Evolutionary conservation across 225 moss, liverwort and hornwort species (phyloP).

Genomic region (Pseudoscleropodium purum): DNA sequence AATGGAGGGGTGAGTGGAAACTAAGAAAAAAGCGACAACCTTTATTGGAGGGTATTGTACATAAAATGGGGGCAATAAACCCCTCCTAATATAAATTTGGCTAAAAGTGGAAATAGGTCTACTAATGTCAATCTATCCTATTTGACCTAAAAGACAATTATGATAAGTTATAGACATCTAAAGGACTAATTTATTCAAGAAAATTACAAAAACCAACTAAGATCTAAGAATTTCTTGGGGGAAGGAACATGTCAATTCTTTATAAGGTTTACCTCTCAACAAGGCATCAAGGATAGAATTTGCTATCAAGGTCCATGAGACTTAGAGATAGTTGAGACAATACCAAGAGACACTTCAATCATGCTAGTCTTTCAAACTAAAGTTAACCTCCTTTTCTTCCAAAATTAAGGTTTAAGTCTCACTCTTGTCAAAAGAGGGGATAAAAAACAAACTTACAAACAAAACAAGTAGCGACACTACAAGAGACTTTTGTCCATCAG

Average conservation of each 20-base stretch:
- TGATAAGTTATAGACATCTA: too few relatives aligned
- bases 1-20: too few relatives aligned
- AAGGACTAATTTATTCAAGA: too few relatives aligned
- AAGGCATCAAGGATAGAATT: background rate
- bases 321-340: background rate
- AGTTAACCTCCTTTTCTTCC: background rate
- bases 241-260: background rate
- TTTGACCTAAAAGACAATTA: too few relatives aligned
- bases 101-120: too few relatives aligned
- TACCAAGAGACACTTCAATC: background rate
- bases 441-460: background rate
- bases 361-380: background rate
- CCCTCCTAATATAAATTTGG: too few relatives aligned
- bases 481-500: too few relatives aligned
- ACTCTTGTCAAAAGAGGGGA: background rate
- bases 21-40: too few relatives aligned
- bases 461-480: background rate
- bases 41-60: too few relatives aligned
- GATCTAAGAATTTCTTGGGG: background rate
- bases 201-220: too few relatives aligned
- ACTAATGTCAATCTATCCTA: too few relatives aligned
- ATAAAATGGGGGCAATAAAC: too few relatives aligned
- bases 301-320: background rate
- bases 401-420: background rate
- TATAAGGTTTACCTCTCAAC: background rate